Evolutionary conservation across 1,139 yeast species (phyloP), one percentile per base, ranked within the genome.

Genomic region (Magnusiomyces paraingens): DNA sequence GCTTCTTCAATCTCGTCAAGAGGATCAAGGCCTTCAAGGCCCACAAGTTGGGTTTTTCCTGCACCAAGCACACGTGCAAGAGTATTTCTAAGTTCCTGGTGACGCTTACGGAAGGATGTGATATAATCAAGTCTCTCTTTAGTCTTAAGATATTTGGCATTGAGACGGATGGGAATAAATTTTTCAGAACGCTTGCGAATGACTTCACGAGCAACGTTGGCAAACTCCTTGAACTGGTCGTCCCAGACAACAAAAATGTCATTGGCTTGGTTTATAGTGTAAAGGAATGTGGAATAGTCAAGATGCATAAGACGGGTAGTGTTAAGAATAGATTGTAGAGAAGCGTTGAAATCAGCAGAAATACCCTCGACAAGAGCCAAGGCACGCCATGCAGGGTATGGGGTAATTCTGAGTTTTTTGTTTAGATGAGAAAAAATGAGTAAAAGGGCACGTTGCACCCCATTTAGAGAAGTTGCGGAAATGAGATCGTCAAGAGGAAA

Each of bases 171-270:
- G 29, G 84, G 78, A 36, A 85, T 77, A 64, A 86, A 86, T 59
- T 82, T 83, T 55, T 87, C 95, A 15, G 82, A 80, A 49, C 95
- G 73, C 64, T 83, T 87, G 57, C 97, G 74, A 40, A 86, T 73
- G 12, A 86, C 70, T 60, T 90, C 97, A 59, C 98, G 76, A 0
- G 89, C 78, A 50, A 86, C 66, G 54, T 73, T 77, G 54, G 74
- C 80, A 69, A 80, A 84, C 66, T 72, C 86, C 66, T 75, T 81
- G 57, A 73, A 68, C 58, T 72, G 76, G 58, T 72, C 74, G 45
- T 82, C 84, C 77, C 84, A 77, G 1, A 72, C 65, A 2, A 64
- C 67, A 39, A 79, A 70, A 0, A 78, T 65, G 0, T 64, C 62
- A 1, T 64, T 57, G 0, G 74, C 57, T 1, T 64, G 64, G 1